Evolutionary conservation across 805 yeast genomes (phyloP).

Genomic region (Vanderwaltozyma verrucispora): DNA sequence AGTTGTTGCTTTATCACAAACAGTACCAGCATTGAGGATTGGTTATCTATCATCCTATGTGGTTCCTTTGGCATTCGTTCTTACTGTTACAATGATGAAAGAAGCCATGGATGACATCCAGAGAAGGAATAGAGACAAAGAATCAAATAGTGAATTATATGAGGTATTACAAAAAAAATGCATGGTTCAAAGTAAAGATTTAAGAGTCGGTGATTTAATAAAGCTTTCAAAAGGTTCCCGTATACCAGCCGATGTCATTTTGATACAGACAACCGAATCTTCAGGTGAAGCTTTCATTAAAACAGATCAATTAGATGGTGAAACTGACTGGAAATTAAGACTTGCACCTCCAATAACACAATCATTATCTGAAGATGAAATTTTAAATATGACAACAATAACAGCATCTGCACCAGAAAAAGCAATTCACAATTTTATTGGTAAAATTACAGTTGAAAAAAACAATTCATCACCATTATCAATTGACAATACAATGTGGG

Average conservation of each 20-base stretch:
- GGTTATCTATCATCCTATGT: slow-evolving; percentile 90
- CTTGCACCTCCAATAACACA: slow-evolving; percentile 71
- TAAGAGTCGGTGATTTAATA: slow-evolving; percentile 82
- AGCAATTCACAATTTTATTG: slow-evolving; percentile 71
- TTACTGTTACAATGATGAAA: slow-evolving; percentile 86
- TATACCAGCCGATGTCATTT: slow-evolving; percentile 86
- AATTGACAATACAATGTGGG: slow-evolving; percentile 95
- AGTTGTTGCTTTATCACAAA: slow-evolving; percentile 88
- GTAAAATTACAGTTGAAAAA: slow-evolving; percentile 53
- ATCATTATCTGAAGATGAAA: slow-evolving; percentile 35
- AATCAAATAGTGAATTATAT: slow-evolving; percentile 74
- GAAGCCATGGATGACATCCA: slow-evolving; percentile 93
- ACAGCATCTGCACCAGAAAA: slow-evolving; percentile 71
- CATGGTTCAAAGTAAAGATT: slow-evolving; percentile 43
- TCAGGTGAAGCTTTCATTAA: slow-evolving; percentile 87
- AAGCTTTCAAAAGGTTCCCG: slow-evolving; percentile 72
- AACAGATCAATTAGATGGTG: slow-evolving; percentile 98
- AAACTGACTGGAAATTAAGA: slow-evolving; percentile 96
- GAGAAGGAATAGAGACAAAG: slow-evolving; percentile 81
- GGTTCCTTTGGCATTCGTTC: slow-evolving; percentile 89
- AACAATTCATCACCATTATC: slow-evolving; percentile 49
- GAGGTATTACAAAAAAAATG: slow-evolving; percentile 48
- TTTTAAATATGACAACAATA: slow-evolving; percentile 42
- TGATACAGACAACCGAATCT: slow-evolving; percentile 70
- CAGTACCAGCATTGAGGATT: slow-evolving; percentile 77